These are phyloP conservation scores for Coelastrella sp. DNA, from an alignment of 139 green algal genomes.

Conservation along the genomic window DNA sequence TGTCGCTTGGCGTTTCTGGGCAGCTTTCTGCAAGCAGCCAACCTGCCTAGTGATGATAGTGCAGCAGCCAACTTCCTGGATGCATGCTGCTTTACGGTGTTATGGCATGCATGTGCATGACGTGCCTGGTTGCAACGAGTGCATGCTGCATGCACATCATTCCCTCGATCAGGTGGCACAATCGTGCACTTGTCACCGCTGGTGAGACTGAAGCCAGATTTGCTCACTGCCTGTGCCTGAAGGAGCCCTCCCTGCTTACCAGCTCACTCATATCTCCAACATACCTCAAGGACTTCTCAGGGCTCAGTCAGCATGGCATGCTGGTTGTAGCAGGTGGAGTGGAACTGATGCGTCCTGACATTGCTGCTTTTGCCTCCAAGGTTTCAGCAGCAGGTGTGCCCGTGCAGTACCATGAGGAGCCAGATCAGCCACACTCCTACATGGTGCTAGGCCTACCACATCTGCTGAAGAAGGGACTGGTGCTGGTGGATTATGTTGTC, in stretches of 20 bases:
- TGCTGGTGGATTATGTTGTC: slow-evolving; percentile 3
- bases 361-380: slow-evolving; percentile 15
- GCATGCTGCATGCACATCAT: too few relatives aligned
- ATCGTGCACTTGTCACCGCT: not conserved
- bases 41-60: too few relatives aligned
- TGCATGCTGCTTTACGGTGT: too few relatives aligned
- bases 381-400: not conserved
- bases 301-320: slow-evolving; percentile 14
- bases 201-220: not conserved
- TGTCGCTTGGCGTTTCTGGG: too few relatives aligned
- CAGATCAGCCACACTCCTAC: slow-evolving; percentile 10
- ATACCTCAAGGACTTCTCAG: not conserved
- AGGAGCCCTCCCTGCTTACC: slow-evolving; percentile 15
- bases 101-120: too few relatives aligned
- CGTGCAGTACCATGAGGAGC: slow-evolving; percentile 37
- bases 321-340: not conserved
- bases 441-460: slow-evolving; percentile 21
- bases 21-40: too few relatives aligned
- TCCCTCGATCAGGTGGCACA: too few relatives aligned
- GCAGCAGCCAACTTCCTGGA: too few relatives aligned
- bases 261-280: slow-evolving; percentile 29
- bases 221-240: not conserved
- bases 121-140: too few relatives aligned
- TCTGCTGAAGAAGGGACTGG: slow-evolving; percentile 15
- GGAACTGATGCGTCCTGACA: slow-evolving; percentile 34